Evolutionary conservation across 768 basidiomycete genomes (phyloP), one percentile per base, ranked within the genome.

Genomic region (Rhodotorula kratochvilovae): DNA sequence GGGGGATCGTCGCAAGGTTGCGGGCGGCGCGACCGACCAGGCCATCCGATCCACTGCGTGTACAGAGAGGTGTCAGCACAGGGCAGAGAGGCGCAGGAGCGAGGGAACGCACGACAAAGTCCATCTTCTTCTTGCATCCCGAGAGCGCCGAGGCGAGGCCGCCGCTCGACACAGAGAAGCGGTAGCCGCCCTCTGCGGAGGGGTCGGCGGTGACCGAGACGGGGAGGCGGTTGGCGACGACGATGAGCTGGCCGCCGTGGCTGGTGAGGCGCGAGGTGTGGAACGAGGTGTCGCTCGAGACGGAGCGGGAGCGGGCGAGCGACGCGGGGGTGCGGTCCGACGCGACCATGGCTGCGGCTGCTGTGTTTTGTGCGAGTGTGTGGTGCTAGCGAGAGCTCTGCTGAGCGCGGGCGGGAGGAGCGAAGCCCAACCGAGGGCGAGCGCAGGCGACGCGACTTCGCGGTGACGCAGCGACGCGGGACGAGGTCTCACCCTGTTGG

Each of bases 51-150:
- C 77, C 78, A 78, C 63, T 71, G 66, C 33, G 58, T 21, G 50
- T 17, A 33, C 27, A 23, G 43, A 10, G n/a, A n/a, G n/a, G 54
- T 17, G 46, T 46, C 31, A 58, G 36, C 36, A 31, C 55, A 5
- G 17, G 2, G 8, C 1, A 7, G n/a, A 43, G 54, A 12, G 27
- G 6, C 54, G 0, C 13, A 91, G 27, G 0, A 91, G 89, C 91
- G 91, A 96, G 67, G 91, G 90, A 77, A n/a, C 96, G 94, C 92
- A 95, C 97, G 33, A 92, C 96, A 82, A 99, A 98, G 80, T 86
- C 89, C 85, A 98, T 88, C 46, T 90, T 92, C 83, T 96, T 97
- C 83, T 99, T 99, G 86, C 93, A 95, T 58, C 96, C 95, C 33
- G 90, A 90, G 75, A 99, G 88, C 70, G 96, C 96, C 63, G 91